Evolutionary conservation across 176 grass and related monocot genomes (phyloP).

Genomic region (Bonia amplexicaulis): DNA sequence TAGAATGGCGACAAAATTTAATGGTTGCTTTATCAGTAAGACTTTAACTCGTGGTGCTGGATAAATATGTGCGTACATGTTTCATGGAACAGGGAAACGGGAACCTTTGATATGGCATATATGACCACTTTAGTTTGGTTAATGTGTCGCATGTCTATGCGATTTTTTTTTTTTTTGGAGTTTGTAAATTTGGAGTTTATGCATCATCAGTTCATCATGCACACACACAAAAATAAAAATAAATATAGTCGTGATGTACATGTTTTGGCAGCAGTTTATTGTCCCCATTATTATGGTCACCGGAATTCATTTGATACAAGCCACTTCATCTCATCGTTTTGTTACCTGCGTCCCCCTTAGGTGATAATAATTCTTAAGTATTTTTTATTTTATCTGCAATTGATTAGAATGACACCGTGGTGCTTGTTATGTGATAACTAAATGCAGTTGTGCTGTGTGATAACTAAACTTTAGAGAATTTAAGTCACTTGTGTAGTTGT

Average conservation of each 20-base stretch:
- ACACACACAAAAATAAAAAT: neutral
- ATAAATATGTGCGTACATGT: neutral
- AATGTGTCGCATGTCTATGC: neutral
- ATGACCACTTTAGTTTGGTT: neutral
- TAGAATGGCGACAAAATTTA: neutral
- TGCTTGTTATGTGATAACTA: neutral
- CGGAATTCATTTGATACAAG: neutral
- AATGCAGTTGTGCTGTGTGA: neutral
- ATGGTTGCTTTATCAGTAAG: neutral
- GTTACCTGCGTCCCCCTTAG: neutral
- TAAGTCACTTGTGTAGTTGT: neutral
- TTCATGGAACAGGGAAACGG: neutral
- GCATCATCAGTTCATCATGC: neutral
- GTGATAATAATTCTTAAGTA: neutral
- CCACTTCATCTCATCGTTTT: neutral
- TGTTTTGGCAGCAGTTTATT: neutral
- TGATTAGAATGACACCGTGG: neutral
- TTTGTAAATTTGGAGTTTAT: neutral
- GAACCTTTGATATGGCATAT: neutral
- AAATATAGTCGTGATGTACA: neutral
- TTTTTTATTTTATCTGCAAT: neutral
- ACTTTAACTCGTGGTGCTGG: neutral
- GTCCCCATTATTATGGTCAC: neutral
- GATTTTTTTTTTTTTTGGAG: neutral
- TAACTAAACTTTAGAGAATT: neutral